phyloP scores from a whole-genome alignment of 2,329 filamentous ascomycete species.

The Aphanoascus verrucosus region DNA sequence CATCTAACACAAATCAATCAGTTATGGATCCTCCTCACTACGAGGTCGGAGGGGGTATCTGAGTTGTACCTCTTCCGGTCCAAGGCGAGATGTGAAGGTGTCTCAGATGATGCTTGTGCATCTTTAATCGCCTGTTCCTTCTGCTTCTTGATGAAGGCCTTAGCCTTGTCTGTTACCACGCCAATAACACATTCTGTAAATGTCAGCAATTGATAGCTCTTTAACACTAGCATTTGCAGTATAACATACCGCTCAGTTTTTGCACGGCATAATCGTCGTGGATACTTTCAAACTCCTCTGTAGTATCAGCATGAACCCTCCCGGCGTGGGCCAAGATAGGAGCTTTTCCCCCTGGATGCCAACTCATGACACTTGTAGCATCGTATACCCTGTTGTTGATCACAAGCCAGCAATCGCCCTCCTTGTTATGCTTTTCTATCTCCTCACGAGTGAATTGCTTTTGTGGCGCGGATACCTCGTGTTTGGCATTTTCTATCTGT shows the following conservation, averaged over 20 bases:
- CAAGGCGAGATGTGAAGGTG: conserved; percentile 27
- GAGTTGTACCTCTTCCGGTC: conserved; percentile 24
- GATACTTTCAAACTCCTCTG: conserved; percentile 41
- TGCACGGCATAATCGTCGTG: conserved; percentile 44
- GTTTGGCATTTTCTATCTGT: conserved; percentile 37
- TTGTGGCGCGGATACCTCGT: conserved; percentile 36
- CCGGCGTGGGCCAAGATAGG: conserved; percentile 43
- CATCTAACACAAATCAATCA: conserved; percentile 25
- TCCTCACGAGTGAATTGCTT: conserved; percentile 45
- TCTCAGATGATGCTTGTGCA: conserved; percentile 22
- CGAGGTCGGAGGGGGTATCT: too few relatives aligned
- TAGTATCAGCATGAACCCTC: conserved; percentile 41
- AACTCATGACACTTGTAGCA: conserved; percentile 37
- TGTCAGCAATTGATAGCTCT: neutral
- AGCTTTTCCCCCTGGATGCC: conserved; percentile 43
- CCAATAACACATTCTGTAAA: conserved; percentile 41
- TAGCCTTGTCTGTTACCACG: conserved; percentile 40
- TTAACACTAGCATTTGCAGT: neutral
- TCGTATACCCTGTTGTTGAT: conserved; percentile 45
- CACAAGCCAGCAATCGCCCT: conserved; percentile 45
- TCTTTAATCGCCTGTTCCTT: conserved; percentile 35
- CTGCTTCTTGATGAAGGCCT: conserved; percentile 38
- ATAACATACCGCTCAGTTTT: conserved; percentile 35
- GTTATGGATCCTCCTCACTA: neutral
- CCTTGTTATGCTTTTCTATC: conserved; percentile 42